Conservation (phyloP, 202 grass and related monocot genomes). For the Elaeis oleifera region DNA sequence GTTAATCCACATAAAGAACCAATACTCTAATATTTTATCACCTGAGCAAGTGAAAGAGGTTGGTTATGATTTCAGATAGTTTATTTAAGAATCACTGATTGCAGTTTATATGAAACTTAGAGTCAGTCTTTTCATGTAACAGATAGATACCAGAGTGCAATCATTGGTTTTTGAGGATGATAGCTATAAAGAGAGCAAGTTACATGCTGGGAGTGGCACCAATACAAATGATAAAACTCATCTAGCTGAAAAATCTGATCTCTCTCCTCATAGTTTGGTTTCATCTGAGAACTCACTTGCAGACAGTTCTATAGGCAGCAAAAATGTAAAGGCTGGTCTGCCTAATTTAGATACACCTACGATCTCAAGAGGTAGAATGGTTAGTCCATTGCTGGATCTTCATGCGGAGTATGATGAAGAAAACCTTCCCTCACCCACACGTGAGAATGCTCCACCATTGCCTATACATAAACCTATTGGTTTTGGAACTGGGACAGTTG, state of each 20-base stretch:
- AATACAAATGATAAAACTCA: slow-evolving; percentile 12
- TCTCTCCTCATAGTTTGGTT: not conserved
- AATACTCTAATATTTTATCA: slow-evolving; percentile 65
- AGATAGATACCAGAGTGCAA: slow-evolving; percentile 71
- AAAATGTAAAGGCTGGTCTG: slow-evolving; percentile 15
- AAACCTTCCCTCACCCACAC: slow-evolving; percentile 82
- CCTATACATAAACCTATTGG: slow-evolving; percentile 55
- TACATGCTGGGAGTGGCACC: slow-evolving; percentile 17
- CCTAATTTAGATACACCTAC: slow-evolving; percentile 40
- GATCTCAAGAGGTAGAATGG: slow-evolving; percentile 33
- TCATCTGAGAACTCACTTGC: slow-evolving; percentile 27
- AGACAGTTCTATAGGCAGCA: slow-evolving; percentile 29
- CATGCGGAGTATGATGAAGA: slow-evolving; percentile 91
- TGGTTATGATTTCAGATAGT: slow-evolving; percentile 17
- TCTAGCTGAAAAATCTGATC: slow-evolving; percentile 20
- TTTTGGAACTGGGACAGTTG: slow-evolving; percentile 36
- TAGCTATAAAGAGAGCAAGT: slow-evolving; percentile 24
- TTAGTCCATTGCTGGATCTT: slow-evolving; percentile 82
- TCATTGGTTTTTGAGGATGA: slow-evolving; percentile 60
- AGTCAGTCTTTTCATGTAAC: slow-evolving; percentile 21
- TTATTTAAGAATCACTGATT: slow-evolving; percentile 1
- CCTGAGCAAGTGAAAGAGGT: slow-evolving; percentile 68
- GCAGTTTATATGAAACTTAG: slow-evolving; percentile 1
- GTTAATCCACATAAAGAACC: slow-evolving; percentile 91
- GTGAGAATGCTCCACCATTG: slow-evolving; percentile 45